phyloP scores from a whole-genome alignment of 2,329 filamentous ascomycete species.

The Lachnellula subtilissima region DNA sequence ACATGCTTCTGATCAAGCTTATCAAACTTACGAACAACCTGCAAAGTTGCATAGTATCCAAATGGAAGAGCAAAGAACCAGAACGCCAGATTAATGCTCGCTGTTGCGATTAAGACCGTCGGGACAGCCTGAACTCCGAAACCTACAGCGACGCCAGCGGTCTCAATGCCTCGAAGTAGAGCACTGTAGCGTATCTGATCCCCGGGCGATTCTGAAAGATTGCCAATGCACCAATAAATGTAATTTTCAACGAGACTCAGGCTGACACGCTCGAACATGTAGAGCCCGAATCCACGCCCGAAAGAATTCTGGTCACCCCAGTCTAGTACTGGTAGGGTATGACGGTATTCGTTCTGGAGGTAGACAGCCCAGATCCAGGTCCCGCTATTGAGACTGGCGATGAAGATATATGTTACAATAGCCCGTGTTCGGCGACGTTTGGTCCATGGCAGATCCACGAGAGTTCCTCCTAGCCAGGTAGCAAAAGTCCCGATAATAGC shows the following conservation, averaged over 20 bases:
- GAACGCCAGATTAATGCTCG: conserved; percentile 39
- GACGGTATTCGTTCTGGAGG: conserved; percentile 43
- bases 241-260: conserved; percentile 40
- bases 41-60: conserved; percentile 40
- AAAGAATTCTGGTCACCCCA: conserved; percentile 39
- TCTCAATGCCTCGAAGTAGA: conserved; percentile 39
- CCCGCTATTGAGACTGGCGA: conserved; percentile 38
- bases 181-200: conserved; percentile 43
- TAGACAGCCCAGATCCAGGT: conserved; percentile 46
- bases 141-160: conserved; percentile 38
- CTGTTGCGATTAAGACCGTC: conserved; percentile 39
- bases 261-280: conserved; percentile 38
- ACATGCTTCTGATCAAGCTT: conserved; percentile 19
- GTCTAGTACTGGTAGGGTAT: conserved; percentile 39
- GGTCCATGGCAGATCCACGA: conserved; percentile 37
- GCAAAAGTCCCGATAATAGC: conserved; percentile 24
- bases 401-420: conserved; percentile 36
- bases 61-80: conserved; percentile 41
- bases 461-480: conserved; percentile 34
- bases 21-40: conserved; percentile 38
- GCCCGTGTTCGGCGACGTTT: conserved; percentile 38
- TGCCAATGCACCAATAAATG: conserved; percentile 44
- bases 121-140: conserved; percentile 43
- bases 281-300: conserved; percentile 39
- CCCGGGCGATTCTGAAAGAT: conserved; percentile 40